Base-by-base conservation (phyloP, 2,329 filamentous ascomycete genomes). In the Aureobasidium leucospermi region DNA sequence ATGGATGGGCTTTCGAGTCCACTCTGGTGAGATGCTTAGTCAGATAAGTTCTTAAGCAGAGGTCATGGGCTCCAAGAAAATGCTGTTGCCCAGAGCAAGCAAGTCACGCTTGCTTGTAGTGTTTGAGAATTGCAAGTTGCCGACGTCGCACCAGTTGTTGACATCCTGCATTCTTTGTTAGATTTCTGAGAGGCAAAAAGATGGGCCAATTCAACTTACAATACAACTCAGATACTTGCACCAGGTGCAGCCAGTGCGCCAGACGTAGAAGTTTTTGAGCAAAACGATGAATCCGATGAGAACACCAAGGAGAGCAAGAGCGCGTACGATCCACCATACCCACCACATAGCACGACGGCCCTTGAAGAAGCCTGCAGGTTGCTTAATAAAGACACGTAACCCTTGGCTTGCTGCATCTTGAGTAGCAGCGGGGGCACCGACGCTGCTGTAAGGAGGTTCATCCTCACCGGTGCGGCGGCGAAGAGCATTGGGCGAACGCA, bases 201-300 rank as follows among this genome's bases (percentile, higher is more conserved):
- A 31, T 10, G 43, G 29, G 23, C 3, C 28, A 11, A 6, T 36
- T 4, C 29, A 15, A 86, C 90, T 83, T 78, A 94, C 90, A 76
- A 99, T 76, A 70, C 94, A 99, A 72, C 88, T 95, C 67, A 99
- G 75, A 69, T 96, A 94, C 78, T 95, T 94, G 79, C 94, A 99
- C 94, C 94, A 99, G 10, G 76, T 79, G 73, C 94, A 99, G 32
- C 82, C 85, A 51, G 85, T 84, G 61, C 83, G 81, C 71, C 87
- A 86, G 63, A 83, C 83, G 75, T 97, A 97, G 71, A 99, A 99
- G 76, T 96, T 94, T 70, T 91, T 85, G 62, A 97, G 73, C 57
- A 99, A 78, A 46, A 96, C 76, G 62, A 96, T 88, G 71, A 97
- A 96, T 1, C 87, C 87, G 42, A 96, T 81, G 38, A 96, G 79